These are phyloP conservation scores for Albifimbria verrucaria DNA, from an alignment of 2,329 filamentous ascomycete genomes.

Conservation along the genomic window DNA sequence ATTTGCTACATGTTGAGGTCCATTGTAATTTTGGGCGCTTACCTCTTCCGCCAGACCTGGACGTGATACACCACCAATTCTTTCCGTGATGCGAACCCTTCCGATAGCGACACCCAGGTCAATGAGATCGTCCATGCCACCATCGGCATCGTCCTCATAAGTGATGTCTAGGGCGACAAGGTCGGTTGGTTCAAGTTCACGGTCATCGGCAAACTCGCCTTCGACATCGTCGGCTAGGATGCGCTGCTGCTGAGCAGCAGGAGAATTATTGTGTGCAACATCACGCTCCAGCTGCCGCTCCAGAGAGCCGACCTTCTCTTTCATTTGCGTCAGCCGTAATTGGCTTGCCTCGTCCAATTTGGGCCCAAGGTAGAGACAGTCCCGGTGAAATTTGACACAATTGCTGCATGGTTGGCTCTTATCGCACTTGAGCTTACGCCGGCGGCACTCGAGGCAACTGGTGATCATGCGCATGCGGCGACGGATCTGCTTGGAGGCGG, in stretches of 20 bases:
- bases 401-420: constrained; percentile 70
- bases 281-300: constrained; percentile 69
- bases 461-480: constrained; percentile 65
- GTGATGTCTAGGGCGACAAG: constrained; percentile 63
- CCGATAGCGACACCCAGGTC: constrained; percentile 71
- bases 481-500: constrained; percentile 39
- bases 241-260: constrained; percentile 28
- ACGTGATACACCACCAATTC: constrained; percentile 69
- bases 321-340: constrained; percentile 70
- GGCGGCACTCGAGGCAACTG: constrained; percentile 67
- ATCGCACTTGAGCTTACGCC: constrained; percentile 76
- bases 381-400: constrained; percentile 52
- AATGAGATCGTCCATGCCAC: constrained; percentile 53
- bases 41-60: constrained; percentile 71
- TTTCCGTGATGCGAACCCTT: constrained; percentile 69
- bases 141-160: constrained; percentile 62
- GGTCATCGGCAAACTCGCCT: constrained; percentile 57
- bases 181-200: constrained; percentile 58
- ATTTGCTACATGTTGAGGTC: no score
- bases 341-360: constrained; percentile 68
- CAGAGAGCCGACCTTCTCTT: constrained; percentile 71
- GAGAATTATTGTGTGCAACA: constrained; percentile 47
- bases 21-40: no score
- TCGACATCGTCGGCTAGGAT: constrained; percentile 49
- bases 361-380: constrained; percentile 62